phyloP scores from a whole-genome alignment of 2,329 filamentous ascomycete species.

The Cladosporium sp. region DNA sequence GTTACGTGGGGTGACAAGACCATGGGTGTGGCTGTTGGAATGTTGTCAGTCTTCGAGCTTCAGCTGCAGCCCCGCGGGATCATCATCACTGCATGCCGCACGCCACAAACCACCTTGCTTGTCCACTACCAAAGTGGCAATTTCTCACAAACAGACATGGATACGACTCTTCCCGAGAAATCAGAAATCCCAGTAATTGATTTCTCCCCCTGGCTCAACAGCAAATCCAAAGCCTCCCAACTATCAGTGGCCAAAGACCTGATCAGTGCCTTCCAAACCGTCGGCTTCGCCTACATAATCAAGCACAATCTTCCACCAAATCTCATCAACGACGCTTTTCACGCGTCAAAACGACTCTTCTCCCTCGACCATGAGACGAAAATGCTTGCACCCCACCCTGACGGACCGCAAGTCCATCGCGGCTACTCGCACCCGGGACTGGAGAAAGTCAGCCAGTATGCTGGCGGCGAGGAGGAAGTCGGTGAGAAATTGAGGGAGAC shows the following conservation, averaged over 20 bases:
- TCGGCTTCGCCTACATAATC: slow-evolving; percentile 41
- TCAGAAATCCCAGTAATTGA: slow-evolving; percentile 21
- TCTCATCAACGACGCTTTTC: slow-evolving; percentile 26
- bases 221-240: neutral
- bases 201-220: slow-evolving; percentile 18
- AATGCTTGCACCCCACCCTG: slow-evolving; percentile 37
- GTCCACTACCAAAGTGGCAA: too few relatives aligned
- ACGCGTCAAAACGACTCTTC: slow-evolving; percentile 35
- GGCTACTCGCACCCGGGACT: slow-evolving; percentile 37
- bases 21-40: too few relatives aligned
- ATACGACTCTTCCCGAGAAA: too few relatives aligned
- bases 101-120: too few relatives aligned
- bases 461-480: slow-evolving; percentile 13
- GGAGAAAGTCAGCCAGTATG: slow-evolving; percentile 32
- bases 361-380: slow-evolving; percentile 32
- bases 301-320: slow-evolving; percentile 35
- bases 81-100: too few relatives aligned
- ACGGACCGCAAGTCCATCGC: slow-evolving; percentile 35
- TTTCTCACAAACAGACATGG: too few relatives aligned
- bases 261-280: slow-evolving; percentile 34
- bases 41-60: neutral
- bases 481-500: slow-evolving; percentile 16
- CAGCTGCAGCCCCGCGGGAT: neutral
- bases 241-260: slow-evolving; percentile 29
- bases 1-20: too few relatives aligned